Percentiles rank a stretch among this genome's conserved stretches.
Conservation (phyloP, 352 stramenopile species). For the Albugo candida region DNA sequence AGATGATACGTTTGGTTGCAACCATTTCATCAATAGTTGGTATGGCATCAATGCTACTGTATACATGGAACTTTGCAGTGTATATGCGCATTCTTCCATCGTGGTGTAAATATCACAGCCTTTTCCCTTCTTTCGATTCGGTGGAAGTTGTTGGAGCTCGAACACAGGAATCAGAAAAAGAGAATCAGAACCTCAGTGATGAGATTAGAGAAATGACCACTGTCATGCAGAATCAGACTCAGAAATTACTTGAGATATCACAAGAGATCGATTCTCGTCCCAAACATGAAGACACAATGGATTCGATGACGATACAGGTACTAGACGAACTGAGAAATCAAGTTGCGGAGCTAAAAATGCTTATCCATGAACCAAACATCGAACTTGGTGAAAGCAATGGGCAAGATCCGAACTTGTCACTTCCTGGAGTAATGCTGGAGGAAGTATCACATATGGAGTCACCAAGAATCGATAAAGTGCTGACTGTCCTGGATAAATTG, state of each 20-base stretch:
- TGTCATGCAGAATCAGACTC: conserved; percentile 45
- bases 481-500: conserved; percentile 24
- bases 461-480: conserved; percentile 16
- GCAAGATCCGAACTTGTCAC: neutral
- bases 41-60: conserved; percentile 40
- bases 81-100: conserved; percentile 42
- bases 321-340: neutral
- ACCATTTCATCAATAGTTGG: conserved; percentile 52
- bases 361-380: neutral
- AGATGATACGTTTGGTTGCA: conserved; percentile 19
- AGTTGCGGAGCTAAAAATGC: neutral
- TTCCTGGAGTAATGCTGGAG: neutral
- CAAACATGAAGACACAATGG: too few species aligned
- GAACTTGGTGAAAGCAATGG: neutral
- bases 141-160: conserved; percentile 6
- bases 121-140: neutral
- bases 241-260: conserved; percentile 12
- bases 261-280: too few species aligned
- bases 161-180: conserved; percentile 22
- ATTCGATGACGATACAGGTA: too few species aligned
- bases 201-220: conserved; percentile 26
- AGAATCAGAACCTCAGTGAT: conserved; percentile 30
- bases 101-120: conserved; percentile 19
- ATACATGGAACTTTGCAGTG: conserved; percentile 58
- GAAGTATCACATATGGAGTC: neutral